Conservation (phyloP, 148 eudicot species). For the Oxyria digyna region DNA sequence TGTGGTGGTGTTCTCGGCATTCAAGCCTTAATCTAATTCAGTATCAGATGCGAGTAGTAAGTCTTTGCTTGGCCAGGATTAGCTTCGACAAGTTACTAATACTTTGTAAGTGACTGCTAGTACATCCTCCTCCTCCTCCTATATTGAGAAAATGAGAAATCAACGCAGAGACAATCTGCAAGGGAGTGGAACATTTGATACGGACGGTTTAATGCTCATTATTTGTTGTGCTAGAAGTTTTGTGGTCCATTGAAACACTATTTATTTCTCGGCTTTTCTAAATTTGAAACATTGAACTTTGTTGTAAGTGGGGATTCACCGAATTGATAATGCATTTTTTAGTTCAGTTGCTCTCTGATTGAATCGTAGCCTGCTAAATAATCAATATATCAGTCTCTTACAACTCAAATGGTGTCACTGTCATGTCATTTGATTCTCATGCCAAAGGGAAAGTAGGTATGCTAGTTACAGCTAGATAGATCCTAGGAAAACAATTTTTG, state of each 20-base stretch:
- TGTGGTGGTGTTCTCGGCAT: slow-evolving; percentile 84
- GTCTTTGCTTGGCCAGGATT: neutral
- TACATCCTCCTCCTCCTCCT: neutral
- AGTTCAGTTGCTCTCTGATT: neutral
- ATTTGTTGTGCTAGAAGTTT: neutral
- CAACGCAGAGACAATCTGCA: neutral
- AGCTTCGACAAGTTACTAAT: neutral
- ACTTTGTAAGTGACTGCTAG: neutral
- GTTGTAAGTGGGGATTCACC: neutral
- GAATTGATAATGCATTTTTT: neutral
- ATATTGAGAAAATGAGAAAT: neutral
- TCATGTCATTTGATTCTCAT: slow-evolving; percentile 1
- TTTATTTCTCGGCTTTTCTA: neutral
- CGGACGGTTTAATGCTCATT: neutral
- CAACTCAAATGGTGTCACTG: neutral
- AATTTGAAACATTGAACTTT: neutral
- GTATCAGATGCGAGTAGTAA: neutral
- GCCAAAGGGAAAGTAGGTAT: neutral
- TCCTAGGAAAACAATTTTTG: too few species aligned
- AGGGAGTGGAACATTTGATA: neutral
- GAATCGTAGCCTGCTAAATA: neutral
- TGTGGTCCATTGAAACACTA: neutral
- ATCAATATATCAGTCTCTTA: neutral
- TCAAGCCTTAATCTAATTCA: slow-evolving; percentile 54
- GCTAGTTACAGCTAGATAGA: too few species aligned